phyloP scores from a whole-genome alignment of 495 filamentous ascomycete species.

The Choiromyces venosus region DNA sequence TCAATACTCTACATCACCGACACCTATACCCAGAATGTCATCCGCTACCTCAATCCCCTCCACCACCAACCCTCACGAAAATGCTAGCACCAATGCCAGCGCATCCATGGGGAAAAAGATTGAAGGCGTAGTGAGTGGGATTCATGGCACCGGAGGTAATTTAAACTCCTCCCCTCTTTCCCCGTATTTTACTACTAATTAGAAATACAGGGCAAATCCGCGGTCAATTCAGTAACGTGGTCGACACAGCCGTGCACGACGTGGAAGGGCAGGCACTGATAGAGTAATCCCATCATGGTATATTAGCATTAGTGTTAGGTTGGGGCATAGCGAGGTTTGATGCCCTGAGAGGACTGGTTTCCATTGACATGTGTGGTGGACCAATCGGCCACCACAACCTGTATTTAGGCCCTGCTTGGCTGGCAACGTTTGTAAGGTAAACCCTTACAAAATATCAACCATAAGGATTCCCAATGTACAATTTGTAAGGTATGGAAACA shows the following conservation, averaged over 20 bases:
- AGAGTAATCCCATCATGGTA: no score
- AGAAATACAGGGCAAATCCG: slow-evolving; percentile 15
- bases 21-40: neutral
- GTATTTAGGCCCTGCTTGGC: no score
- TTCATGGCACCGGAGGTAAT: slow-evolving; percentile 19
- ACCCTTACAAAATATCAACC: no score
- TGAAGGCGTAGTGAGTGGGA: slow-evolving; percentile 17
- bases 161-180: neutral
- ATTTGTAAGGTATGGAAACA: no score
- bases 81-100: slow-evolving; percentile 12
- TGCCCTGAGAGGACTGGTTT: no score
- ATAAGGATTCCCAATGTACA: no score
- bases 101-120: slow-evolving; percentile 9
- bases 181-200: neutral
- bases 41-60: neutral
- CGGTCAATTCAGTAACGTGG: slow-evolving; percentile 17
- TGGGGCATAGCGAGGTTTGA: no score
- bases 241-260: slow-evolving; percentile 10
- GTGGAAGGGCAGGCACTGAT: slow-evolving; percentile 7
- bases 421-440: no score
- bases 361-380: no score
- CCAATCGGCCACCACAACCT: no score
- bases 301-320: no score
- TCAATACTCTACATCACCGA: neutral
- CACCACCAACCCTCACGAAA: neutral